Evolutionary conservation across 345 rosid genomes (phyloP).

Genomic region (Hibiscus syriacus): DNA sequence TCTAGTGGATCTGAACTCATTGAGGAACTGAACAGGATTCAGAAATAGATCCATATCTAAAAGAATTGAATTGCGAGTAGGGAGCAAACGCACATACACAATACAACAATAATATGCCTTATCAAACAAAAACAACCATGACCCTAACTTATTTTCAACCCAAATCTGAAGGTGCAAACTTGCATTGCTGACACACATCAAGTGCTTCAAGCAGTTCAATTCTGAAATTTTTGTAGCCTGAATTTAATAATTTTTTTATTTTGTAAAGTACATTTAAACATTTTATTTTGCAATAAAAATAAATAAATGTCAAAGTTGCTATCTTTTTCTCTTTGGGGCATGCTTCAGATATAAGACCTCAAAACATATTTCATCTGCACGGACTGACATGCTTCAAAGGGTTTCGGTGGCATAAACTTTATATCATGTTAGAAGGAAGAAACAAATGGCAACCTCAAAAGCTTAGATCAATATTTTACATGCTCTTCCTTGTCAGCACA

Average conservation of each 20-base stretch:
- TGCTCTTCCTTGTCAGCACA: too few relatives aligned
- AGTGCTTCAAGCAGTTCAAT: background rate
- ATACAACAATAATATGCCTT: background rate
- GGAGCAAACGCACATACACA: slow-evolving; percentile 5
- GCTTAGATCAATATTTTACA: too few relatives aligned
- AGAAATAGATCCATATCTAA: slow-evolving; percentile 25
- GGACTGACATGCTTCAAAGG: too few relatives aligned
- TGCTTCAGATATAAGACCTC: too few relatives aligned
- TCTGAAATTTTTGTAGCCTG: slow-evolving; percentile 21
- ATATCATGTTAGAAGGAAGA: too few relatives aligned
- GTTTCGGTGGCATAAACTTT: too few relatives aligned
- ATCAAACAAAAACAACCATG: too few relatives aligned
- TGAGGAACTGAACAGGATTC: slow-evolving; percentile 44
- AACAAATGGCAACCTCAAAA: too few relatives aligned
- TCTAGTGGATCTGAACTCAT: slow-evolving; percentile 70
- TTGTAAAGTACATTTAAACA: slow-evolving; percentile 18
- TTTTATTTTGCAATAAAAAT: background rate
- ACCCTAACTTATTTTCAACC: too few relatives aligned
- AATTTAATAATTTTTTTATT: slow-evolving; percentile 2
- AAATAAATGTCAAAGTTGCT: slow-evolving; percentile 10
- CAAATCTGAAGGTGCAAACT: background rate
- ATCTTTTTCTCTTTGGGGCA: background rate
- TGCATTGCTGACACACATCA: background rate
- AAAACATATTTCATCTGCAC: too few relatives aligned
- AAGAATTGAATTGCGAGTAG: background rate